A percentile compares a stretch with the other conserved stretches of the same genome.
These are phyloP conservation scores for Amoeboaphelidium occidentale DNA, from an alignment of 371 early-diverging fungal genomes.

Conservation along the genomic window DNA sequence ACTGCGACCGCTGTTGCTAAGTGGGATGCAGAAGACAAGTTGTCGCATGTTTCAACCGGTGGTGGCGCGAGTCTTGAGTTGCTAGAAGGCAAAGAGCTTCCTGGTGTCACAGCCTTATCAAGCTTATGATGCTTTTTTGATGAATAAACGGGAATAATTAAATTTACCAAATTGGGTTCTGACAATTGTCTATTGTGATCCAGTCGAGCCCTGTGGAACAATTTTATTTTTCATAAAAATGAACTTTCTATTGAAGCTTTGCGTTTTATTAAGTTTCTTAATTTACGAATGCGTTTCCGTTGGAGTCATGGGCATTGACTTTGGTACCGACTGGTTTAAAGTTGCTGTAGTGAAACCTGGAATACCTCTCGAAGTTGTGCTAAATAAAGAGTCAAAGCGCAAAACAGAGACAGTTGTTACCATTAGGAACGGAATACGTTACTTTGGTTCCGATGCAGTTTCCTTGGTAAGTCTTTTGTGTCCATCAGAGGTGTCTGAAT, in stretches of 20 bases:
- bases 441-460: slow-evolving; percentile 67
- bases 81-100: slow-evolving; percentile 51
- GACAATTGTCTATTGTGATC: too few relatives aligned
- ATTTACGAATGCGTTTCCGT: slow-evolving; percentile 8
- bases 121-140: background rate
- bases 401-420: slow-evolving; percentile 66
- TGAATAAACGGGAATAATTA: background rate
- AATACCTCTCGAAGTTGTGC: slow-evolving; percentile 66
- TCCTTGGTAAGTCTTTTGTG: slow-evolving; percentile 31
- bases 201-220: too few relatives aligned
- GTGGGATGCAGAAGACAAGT: slow-evolving; percentile 52
- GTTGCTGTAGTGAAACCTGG: slow-evolving; percentile 76
- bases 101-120: slow-evolving; percentile 9
- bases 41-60: slow-evolving; percentile 92
- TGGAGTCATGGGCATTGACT: slow-evolving; percentile 81
- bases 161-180: too few relatives aligned
- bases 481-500: background rate
- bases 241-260: too few relatives aligned
- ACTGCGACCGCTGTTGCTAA: slow-evolving; percentile 92
- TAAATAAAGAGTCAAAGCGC: slow-evolving; percentile 82
- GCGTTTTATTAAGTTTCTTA: too few relatives aligned
- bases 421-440: slow-evolving; percentile 41
- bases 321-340: slow-evolving; percentile 88
- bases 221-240: too few relatives aligned
- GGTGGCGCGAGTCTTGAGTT: slow-evolving; percentile 93